Evolutionary conservation across 2,329 filamentous ascomycete species (phyloP), one percentile per base, ranked within the genome.

Genomic region (Phialophora verrucosa): DNA sequence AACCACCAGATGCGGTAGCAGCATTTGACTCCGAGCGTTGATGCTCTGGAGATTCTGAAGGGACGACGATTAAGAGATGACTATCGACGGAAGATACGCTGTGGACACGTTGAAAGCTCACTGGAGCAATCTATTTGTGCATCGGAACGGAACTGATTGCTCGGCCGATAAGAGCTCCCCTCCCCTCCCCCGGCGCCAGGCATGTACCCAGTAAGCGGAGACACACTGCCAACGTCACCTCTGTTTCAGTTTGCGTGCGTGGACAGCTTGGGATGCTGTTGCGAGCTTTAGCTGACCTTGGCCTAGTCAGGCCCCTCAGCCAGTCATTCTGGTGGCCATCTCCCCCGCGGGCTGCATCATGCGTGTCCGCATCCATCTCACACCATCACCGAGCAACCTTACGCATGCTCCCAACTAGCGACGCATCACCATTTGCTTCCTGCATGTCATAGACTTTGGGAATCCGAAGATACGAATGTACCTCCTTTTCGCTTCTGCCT

Each of bases 401-500:
- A 51, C 49, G 57, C 49, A 64, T 35, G 32, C 11, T 35, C 32
- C 10, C 32, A 35, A 12, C 32, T 35, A 12, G 32, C 32, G 32
- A 35, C 32, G 32, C 10, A 35, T 35, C 55, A 62, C 42, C 42
- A 32, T 23, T 51, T 57, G 31, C 11, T 25, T 61, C 32, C 59
- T 62, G 51, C 63, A 57, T 59, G 59, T 53, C 54, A 49, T 61
- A 57, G 58, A 66, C 49, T 56, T 42, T 61, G n/a, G 8, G 14
- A 10, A 10, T 27, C 31, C 31, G 25, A 55, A 29, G 25, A 55
- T 29, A 20, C 53, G 49, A 23, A 51, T 27, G n/a, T 27, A 54
- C 17, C 12, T 38, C 53, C 17, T 42, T 66, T 63, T 66, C 32
- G 60, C 64, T 59, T 49, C 60, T 66, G 64, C 64, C 64, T 66